Conservation (phyloP, 1,139 yeast species). For the Casaregolazyma suthepensis region DNA sequence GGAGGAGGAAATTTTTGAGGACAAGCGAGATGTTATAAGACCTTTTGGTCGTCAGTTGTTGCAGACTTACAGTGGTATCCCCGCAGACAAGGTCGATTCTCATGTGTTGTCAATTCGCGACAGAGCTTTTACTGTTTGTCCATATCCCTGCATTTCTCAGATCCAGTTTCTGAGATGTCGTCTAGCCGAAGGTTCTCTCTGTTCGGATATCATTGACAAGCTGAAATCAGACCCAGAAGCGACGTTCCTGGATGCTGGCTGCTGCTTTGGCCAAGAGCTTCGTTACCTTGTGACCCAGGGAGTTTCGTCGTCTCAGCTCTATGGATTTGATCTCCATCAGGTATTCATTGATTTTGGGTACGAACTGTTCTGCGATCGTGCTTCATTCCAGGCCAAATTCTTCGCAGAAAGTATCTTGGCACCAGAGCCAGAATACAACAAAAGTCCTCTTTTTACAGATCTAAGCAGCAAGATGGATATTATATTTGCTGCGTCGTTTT, state of each 20-base stretch:
- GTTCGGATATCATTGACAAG: neutral
- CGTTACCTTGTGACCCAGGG: neutral
- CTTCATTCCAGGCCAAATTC: neutral
- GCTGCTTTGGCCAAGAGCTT: neutral
- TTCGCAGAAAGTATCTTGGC: neutral
- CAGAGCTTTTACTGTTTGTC: neutral
- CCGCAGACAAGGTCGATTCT: neutral
- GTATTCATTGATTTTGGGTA: neutral
- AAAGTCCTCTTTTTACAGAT: neutral
- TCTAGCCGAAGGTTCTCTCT: neutral
- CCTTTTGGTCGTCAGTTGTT: neutral
- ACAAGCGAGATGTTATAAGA: neutral
- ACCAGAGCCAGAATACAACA: neutral
- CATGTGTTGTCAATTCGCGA: neutral
- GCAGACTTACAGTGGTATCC: neutral
- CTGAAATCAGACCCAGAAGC: neutral
- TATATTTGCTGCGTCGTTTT: neutral
- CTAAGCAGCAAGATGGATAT: neutral
- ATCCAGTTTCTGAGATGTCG: neutral
- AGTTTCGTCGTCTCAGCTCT: neutral
- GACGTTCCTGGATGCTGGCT: neutral
- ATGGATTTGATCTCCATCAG: neutral
- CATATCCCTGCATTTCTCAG: neutral
- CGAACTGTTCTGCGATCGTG: neutral
- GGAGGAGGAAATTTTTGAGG: neutral